A percentile compares a stretch with the other conserved stretches of the same genome.
phyloP scores from a whole-genome alignment of 208 protist genomes.

The Acanthamoeba royreba region DNA sequence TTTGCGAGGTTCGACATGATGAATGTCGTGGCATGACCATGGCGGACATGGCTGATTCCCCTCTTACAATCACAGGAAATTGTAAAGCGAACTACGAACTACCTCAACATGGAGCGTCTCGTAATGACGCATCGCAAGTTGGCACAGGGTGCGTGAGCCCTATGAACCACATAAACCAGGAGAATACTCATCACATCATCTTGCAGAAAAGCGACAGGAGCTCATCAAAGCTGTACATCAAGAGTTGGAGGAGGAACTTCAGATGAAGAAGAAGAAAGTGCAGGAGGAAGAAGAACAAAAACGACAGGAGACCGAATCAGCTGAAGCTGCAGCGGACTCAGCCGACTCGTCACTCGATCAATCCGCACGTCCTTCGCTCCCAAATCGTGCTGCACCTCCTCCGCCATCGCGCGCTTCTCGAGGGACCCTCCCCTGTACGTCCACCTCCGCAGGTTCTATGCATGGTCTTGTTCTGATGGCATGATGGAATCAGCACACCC shows the following conservation, averaged over 20 bases:
- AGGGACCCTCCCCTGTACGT: neutral
- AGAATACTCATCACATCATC: neutral
- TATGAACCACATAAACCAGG: neutral
- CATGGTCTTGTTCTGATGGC: neutral
- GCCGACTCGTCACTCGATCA: no score
- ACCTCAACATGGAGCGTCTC: neutral
- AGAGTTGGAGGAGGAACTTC: neutral
- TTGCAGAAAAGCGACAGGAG: neutral
- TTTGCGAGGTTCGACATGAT: neutral
- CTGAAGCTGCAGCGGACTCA: neutral
- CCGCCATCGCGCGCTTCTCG: neutral
- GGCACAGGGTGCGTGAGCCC: neutral
- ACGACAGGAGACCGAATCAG: neutral
- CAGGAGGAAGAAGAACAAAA: neutral
- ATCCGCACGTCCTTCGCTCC: neutral
- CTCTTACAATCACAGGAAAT: no score
- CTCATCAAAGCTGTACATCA: neutral
- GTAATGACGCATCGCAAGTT: constrained; percentile 15
- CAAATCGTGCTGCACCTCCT: neutral
- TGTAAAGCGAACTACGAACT: neutral
- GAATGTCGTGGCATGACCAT: neutral
- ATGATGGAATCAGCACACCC: neutral
- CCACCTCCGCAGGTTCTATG: neutral
- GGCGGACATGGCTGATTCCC: no score
- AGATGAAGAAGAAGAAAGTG: neutral